Evolutionary conservation across 2,329 filamentous ascomycete species (phyloP).

Genomic region (Teratosphaeria viscida): DNA sequence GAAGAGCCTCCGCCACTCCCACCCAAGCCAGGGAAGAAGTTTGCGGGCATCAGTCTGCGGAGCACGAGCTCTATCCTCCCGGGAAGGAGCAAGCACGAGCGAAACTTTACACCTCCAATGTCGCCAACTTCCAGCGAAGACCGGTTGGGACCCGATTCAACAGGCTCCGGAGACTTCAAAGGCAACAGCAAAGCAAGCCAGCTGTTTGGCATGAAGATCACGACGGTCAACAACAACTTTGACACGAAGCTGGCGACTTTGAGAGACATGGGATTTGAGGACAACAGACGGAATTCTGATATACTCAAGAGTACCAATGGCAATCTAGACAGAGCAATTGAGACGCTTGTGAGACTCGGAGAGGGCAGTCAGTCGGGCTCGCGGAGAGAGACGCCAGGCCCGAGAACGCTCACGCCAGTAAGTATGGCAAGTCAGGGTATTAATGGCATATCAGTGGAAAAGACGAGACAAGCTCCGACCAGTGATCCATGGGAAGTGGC

Average conservation of each 20-base stretch:
- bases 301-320: slow-evolving; percentile 76
- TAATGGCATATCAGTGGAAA: slow-evolving; percentile 37
- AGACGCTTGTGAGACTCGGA: slow-evolving; percentile 72
- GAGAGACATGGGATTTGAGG: slow-evolving; percentile 83
- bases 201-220: slow-evolving; percentile 27
- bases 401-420: slow-evolving; percentile 26
- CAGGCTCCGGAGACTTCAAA: slow-evolving; percentile 12
- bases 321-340: slow-evolving; percentile 75
- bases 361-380: slow-evolving; percentile 47
- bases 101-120: slow-evolving; percentile 25
- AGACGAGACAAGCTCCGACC: slow-evolving; percentile 19
- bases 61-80: slow-evolving; percentile 61
- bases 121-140: slow-evolving; percentile 24
- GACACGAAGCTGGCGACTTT: slow-evolving; percentile 69
- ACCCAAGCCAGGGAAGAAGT: slow-evolving; percentile 50
- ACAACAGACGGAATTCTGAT: slow-evolving; percentile 69
- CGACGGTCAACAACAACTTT: slow-evolving; percentile 50
- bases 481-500: slow-evolving; percentile 39
- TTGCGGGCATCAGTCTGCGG: slow-evolving; percentile 51
- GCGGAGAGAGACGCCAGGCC: slow-evolving; percentile 22
- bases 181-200: slow-evolving; percentile 46
- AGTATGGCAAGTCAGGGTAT: slow-evolving; percentile 35
- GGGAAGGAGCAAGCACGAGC: slow-evolving; percentile 43
- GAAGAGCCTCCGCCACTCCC: slow-evolving; percentile 48
- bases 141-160: slow-evolving; percentile 10